A percentile compares a stretch with the other conserved stretches of the same genome.
These are phyloP conservation scores for Lactarius hengduanensis DNA, from an alignment of 768 basidiomycete genomes.

Conservation along the genomic window DNA sequence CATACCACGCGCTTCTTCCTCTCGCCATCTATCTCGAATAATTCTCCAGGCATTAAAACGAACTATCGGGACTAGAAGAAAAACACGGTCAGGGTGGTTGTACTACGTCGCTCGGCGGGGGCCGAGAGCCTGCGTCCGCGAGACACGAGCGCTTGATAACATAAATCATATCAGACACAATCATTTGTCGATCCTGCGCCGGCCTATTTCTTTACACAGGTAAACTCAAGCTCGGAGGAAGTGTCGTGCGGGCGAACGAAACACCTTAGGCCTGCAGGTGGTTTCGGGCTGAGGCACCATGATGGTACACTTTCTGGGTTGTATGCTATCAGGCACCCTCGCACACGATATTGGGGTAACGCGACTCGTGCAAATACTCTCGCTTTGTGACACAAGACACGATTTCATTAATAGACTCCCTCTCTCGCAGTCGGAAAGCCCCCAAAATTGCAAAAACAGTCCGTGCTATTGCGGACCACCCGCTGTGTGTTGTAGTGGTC, in stretches of 20 bases:
- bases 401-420: not conserved
- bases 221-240: not conserved
- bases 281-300: not conserved
- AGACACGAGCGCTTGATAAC: slow-evolving; percentile 11
- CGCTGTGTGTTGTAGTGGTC: not conserved
- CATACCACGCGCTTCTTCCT: slow-evolving; percentile 87
- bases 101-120: slow-evolving; percentile 16
- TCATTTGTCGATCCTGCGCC: not conserved
- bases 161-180: not conserved
- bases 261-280: not conserved
- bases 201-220: not conserved
- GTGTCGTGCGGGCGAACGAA: not conserved
- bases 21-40: slow-evolving; percentile 55
- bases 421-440: not conserved
- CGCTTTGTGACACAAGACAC: not conserved
- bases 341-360: too few relatives aligned
- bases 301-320: too few relatives aligned
- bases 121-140: slow-evolving; percentile 22
- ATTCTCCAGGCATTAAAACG: slow-evolving; percentile 34
- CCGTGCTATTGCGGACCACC: not conserved
- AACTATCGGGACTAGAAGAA: not conserved
- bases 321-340: too few relatives aligned
- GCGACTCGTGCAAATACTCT: not conserved
- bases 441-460: not conserved
- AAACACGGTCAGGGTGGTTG: slow-evolving; percentile 5